These are phyloP conservation scores for Monosporozyma aquatica DNA, from an alignment of 805 yeast genomes.

Conservation along the genomic window DNA sequence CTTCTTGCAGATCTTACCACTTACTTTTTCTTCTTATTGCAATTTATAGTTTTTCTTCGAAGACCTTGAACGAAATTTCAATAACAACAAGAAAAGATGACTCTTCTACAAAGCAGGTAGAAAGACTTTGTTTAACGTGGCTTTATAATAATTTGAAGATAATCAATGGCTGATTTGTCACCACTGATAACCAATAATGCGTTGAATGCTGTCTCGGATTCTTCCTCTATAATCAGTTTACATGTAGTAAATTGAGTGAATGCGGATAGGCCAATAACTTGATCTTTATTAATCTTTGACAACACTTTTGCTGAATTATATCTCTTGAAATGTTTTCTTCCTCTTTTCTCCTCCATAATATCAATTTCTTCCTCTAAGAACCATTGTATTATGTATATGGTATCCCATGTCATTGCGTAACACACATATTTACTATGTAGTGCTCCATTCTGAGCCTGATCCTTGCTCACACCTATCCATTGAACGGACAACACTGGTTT, in stretches of 20 bases:
- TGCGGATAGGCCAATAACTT: background rate
- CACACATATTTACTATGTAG: constrained; percentile 1
- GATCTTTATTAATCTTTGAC: background rate
- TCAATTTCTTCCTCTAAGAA: background rate
- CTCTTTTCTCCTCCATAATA: background rate
- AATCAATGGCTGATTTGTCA: background rate
- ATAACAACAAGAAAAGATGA: too few species aligned
- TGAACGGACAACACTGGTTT: constrained; percentile 13
- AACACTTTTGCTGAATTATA: background rate
- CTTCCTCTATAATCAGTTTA: background rate
- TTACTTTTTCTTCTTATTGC: too few species aligned
- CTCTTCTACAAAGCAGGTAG: too few species aligned
- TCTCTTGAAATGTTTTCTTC: background rate
- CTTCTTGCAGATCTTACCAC: too few species aligned
- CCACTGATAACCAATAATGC: background rate
- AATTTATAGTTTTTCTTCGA: too few species aligned
- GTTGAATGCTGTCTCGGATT: background rate
- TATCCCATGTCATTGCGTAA: constrained; percentile 12
- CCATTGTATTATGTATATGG: constrained; percentile 8
- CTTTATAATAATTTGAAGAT: background rate
- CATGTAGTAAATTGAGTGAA: background rate
- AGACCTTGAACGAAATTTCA: too few species aligned
- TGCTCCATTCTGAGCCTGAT: background rate
- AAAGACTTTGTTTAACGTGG: background rate
- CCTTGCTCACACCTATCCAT: constrained; percentile 17